Evolutionary conservation across 345 rosid genomes (phyloP).

Genomic region (Nasturtium officinale): DNA sequence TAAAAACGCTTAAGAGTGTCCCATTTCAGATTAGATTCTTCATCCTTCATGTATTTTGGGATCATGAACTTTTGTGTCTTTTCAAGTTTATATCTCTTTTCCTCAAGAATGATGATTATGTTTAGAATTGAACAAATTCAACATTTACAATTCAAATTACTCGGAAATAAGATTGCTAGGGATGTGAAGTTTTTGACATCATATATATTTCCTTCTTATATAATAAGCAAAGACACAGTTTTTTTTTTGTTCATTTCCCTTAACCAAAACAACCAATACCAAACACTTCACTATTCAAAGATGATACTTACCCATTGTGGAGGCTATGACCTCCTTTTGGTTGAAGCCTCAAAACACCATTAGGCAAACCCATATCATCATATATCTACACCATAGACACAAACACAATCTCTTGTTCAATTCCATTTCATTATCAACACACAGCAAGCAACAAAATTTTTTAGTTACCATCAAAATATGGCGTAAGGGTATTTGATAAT

Average conservation of each 20-base stretch:
- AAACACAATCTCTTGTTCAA: background rate
- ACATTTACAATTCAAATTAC: background rate
- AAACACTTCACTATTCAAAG: background rate
- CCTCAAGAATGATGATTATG: background rate
- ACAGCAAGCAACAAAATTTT: background rate
- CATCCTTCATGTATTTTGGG: background rate
- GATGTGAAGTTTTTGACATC: background rate
- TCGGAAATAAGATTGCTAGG: background rate
- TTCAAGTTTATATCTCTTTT: background rate
- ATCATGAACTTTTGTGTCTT: background rate
- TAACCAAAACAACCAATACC: background rate
- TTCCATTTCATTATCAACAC: background rate
- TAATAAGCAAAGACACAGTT: background rate
- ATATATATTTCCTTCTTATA: background rate
- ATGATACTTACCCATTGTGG: constrained; percentile 70
- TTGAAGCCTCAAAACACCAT: constrained; percentile 78
- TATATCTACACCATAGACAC: constrained; percentile 51
- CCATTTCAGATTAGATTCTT: background rate
- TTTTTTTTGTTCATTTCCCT: background rate
- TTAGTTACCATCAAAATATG: constrained; percentile 70
- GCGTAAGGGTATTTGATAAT: constrained; percentile 83
- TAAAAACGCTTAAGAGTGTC: background rate
- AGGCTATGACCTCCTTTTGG: constrained; percentile 86
- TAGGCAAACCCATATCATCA: constrained; percentile 85
- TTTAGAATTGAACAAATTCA: background rate